Evolutionary conservation across 768 basidiomycete genomes (phyloP).

Genomic region (Leccinum uliginosum): DNA sequence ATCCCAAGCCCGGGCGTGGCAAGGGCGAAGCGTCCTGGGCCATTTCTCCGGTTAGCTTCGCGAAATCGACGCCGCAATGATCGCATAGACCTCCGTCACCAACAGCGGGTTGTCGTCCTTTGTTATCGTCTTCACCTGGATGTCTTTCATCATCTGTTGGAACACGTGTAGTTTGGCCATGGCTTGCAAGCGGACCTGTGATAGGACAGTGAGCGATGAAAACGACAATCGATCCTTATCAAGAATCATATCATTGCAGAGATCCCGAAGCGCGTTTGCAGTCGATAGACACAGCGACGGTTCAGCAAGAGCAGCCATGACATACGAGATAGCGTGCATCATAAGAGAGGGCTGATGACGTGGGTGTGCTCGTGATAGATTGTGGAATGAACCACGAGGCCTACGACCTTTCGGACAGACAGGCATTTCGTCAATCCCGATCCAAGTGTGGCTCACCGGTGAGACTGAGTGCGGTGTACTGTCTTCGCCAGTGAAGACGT

Average conservation of each 20-base stretch:
- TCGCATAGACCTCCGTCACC: constrained; percentile 27
- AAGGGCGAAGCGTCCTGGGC: constrained; percentile 11
- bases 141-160: constrained; percentile 30
- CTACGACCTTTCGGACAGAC: constrained; percentile 48
- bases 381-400: constrained; percentile 76
- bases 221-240: neutral
- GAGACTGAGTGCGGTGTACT: constrained; percentile 69
- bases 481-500: constrained; percentile 53
- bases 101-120: constrained; percentile 17
- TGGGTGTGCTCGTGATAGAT: constrained; percentile 24
- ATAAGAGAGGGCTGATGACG: constrained; percentile 43
- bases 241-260: constrained; percentile 62
- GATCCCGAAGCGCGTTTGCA: constrained; percentile 75
- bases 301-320: constrained; percentile 68
- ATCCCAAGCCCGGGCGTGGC: neutral
- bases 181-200: constrained; percentile 22
- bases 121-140: constrained; percentile 28
- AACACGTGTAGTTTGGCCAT: constrained; percentile 31
- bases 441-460: constrained; percentile 51
- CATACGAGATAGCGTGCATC: constrained; percentile 62
- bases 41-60: constrained; percentile 23
- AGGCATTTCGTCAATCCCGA: neutral
- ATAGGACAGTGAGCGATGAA: constrained; percentile 1
- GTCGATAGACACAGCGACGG: constrained; percentile 62
- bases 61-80: constrained; percentile 30